Evolutionary conservation across 352 stramenopile genomes (phyloP), one percentile per base, ranked within the genome.

Genomic region (Phytophthora tubulina): DNA sequence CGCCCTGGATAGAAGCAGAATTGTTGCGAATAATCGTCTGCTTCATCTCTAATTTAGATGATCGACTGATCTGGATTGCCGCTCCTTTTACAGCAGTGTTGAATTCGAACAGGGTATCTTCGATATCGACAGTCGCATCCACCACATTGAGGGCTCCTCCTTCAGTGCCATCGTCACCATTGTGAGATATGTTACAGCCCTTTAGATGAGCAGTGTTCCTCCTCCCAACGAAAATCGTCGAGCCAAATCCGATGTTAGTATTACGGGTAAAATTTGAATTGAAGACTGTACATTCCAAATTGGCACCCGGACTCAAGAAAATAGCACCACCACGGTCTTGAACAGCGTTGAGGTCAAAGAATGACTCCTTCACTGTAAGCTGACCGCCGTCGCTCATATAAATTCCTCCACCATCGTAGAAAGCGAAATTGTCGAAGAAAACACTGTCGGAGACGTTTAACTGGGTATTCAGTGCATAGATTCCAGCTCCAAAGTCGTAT

Each of bases 401-500:
- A 10, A 94, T 72, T 1, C 55, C 84, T 6, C 86, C 86, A 9
- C 86, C 86, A 48, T 88, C 79, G 48, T 90, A 92, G 21, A 84
- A 83, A 3, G 86, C 86, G 31, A 79, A 78, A 57, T 91, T 91
- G 21, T 75, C 51, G 4, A 41, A 59, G 44, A 90, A 62, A n/a
- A 4, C 42, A 10, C 68, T 86, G 27, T 63, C 31, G 17, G 46
- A 67, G 39, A 80, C 77, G 17, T 61, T 53, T 1, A 81, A 33
- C 0, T 32, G n/a, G 0, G 61, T 70, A 31, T 67, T 75, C 14
- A 70, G 74, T 9, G 63, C 72, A 57, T 77, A 91, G 21, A 94
- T 68, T 10, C 70, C 76, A 8, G 76, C 83, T 6, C 84, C 86
- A 73, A 92, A 94, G 13, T 92, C 76, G 38, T 73, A 76, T 1